phyloP scores from a whole-genome alignment of 192 early-diverging fungal genomes.

The Globomyces pollinis-pini region DNA sequence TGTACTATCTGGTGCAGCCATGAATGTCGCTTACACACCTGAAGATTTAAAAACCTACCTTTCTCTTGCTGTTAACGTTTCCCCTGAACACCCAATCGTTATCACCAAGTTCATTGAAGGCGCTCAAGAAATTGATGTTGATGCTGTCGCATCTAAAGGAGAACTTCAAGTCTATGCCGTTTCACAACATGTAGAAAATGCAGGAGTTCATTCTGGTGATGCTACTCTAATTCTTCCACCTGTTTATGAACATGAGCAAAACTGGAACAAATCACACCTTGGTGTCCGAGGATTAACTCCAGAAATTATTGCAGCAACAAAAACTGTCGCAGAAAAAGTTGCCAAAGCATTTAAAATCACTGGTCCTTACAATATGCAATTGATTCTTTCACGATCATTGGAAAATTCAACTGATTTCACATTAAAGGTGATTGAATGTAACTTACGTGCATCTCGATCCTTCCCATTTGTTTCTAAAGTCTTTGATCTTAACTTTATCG shows the following conservation, averaged over 20 bases:
- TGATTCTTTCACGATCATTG: constrained; percentile 53
- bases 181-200: constrained; percentile 94
- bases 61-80: constrained; percentile 75
- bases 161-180: constrained; percentile 79
- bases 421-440: constrained; percentile 98
- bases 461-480: constrained; percentile 98
- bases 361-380: constrained; percentile 99
- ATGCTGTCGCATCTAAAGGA: constrained; percentile 83
- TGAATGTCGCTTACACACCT: constrained; percentile 88
- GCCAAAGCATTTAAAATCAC: constrained; percentile 87
- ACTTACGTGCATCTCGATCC: constrained; percentile 92
- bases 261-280: constrained; percentile 11
- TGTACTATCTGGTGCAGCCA: constrained; percentile 95
- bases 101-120: constrained; percentile 94
- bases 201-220: constrained; percentile 97
- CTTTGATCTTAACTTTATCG: constrained; percentile 84
- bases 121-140: constrained; percentile 92
- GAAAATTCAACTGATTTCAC: constrained; percentile 22
- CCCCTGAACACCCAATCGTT: constrained; percentile 92
- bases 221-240: constrained; percentile 86
- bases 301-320: constrained; percentile 42
- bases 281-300: constrained; percentile 39
- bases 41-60: constrained; percentile 65
- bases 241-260: constrained; percentile 29
- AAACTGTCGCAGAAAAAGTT: constrained; percentile 77